Conservation (phyloP, 441 rosid species). For the Corymbia calophylla region DNA sequence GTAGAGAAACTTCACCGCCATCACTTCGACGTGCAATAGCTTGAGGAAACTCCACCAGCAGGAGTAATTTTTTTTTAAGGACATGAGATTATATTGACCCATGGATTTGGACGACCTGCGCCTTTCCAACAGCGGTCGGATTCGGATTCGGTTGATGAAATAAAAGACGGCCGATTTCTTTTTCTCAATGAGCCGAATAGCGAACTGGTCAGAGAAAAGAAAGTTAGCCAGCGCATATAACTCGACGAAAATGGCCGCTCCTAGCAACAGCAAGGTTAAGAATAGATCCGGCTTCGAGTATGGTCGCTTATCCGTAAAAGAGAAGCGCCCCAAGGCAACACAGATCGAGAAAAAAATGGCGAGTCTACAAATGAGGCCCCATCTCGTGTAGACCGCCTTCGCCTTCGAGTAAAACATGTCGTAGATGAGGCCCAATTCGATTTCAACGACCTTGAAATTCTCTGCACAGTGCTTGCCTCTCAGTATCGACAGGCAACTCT, state of each 20-base stretch:
- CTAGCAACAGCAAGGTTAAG: neutral
- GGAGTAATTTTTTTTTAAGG: rapidly evolving
- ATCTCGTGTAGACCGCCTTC: rapidly evolving
- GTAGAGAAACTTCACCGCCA: neutral
- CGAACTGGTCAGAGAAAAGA: neutral
- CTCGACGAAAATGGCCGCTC: neutral
- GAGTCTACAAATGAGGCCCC: neutral
- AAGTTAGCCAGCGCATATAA: neutral
- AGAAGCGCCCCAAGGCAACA: neutral
- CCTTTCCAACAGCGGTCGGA: neutral
- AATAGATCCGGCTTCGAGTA: neutral
- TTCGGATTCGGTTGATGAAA: neutral
- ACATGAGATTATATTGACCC: neutral
- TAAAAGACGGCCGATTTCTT: neutral
- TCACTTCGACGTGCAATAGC: rapidly evolving
- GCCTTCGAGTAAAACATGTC: neutral
- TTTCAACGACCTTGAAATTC: neutral
- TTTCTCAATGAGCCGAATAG: neutral
- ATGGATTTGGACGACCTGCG: neutral
- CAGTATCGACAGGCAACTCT: neutral
- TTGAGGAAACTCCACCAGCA: rapidly evolving
- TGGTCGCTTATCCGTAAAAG: rapidly evolving
- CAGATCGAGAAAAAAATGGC: neutral
- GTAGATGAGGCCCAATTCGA: neutral
- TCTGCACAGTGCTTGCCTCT: neutral